Base-by-base conservation (phyloP, 345 rosid genomes). In the Brassica nigra region DNA sequence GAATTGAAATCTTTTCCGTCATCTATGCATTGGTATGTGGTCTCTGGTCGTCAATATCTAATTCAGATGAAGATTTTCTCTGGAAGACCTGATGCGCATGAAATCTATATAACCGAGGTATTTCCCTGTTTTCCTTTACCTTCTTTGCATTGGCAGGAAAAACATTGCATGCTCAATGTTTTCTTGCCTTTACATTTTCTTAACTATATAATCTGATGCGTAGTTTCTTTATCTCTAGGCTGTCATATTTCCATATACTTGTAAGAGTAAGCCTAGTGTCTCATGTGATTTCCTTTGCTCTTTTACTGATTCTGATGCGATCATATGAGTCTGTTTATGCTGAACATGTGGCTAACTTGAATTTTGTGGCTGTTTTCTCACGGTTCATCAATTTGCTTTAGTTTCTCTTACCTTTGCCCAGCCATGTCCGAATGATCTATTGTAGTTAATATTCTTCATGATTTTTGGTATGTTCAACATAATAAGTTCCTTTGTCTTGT, bases 101-200 rank as follows among this genome's bases (percentile, higher is more conserved):
- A 94, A 84, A 90, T 94, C 70, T 90, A 87, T 76, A 83, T 92
- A 78, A 94, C 97, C 31, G 88, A 94, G 98, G 98, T 94, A 85
- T 71, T 36, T 65, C 54, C 75, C 37, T 14, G 30, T 52, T 52
- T 70, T 49, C 2, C 12, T 36, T 28, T 16, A 20, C 33, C 31
- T 27, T 57, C 6, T 66, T 72, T 57, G 72, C 62, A 30, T 27
- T 62, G 2, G 16, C 6, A 28, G 70, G 70, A 30, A 62, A 27
- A 70, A 14, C 9, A 3, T 39, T n/a, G 23, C 72, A 65, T 78
- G 71, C 49, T 62, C 62, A 39, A 27, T 62, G 31, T 57, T 37
- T 11, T 33, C 4, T 44, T 42, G 16, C 39, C 68, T 42, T 4
- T 55, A 18, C 16, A 23, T 81, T 23, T 71, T 76, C 11, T 71